phyloP scores from a whole-genome alignment of 371 early-diverging fungal genomes.

The Mucor indicus region DNA sequence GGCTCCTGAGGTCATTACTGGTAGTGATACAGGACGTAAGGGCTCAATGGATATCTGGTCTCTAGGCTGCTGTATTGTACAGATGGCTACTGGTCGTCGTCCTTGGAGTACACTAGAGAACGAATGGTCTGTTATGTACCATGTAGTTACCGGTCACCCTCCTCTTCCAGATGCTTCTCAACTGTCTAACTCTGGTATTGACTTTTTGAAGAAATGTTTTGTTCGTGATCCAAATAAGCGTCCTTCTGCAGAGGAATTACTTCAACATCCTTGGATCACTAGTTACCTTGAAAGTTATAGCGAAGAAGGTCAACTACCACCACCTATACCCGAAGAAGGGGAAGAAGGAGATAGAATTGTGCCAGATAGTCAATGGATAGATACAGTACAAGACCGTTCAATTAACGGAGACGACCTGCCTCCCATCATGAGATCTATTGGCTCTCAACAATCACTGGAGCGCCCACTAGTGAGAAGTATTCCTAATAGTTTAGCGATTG shows the following conservation, averaged over 20 bases:
- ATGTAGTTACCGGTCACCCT: constrained; percentile 73
- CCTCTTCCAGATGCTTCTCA: constrained; percentile 69
- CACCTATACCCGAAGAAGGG: neutral
- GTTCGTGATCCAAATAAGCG: constrained; percentile 70
- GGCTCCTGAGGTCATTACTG: constrained; percentile 95
- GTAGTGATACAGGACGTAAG: constrained; percentile 67
- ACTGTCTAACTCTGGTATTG: constrained; percentile 63
- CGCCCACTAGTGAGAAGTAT: constrained; percentile 30
- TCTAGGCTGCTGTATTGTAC: constrained; percentile 90
- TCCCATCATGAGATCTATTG: constrained; percentile 18
- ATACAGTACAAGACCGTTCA: neutral
- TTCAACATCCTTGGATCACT: constrained; percentile 74
- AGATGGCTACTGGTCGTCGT: constrained; percentile 91
- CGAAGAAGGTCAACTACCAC: constrained; percentile 10
- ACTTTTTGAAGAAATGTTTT: constrained; percentile 80
- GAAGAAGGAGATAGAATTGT: constrained; percentile 3
- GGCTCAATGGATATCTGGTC: constrained; percentile 95
- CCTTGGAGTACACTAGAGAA: constrained; percentile 94
- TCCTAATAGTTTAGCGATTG: constrained; percentile 29
- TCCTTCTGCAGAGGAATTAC: constrained; percentile 73
- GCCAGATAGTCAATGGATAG: neutral
- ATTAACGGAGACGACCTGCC: constrained; percentile 11
- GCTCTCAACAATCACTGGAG: constrained; percentile 23
- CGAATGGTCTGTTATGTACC: constrained; percentile 92
- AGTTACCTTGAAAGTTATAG: constrained; percentile 33